phyloP scores from a whole-genome alignment of 108 stramenopile genomes.

The Parietichytrium sp. region DNA sequence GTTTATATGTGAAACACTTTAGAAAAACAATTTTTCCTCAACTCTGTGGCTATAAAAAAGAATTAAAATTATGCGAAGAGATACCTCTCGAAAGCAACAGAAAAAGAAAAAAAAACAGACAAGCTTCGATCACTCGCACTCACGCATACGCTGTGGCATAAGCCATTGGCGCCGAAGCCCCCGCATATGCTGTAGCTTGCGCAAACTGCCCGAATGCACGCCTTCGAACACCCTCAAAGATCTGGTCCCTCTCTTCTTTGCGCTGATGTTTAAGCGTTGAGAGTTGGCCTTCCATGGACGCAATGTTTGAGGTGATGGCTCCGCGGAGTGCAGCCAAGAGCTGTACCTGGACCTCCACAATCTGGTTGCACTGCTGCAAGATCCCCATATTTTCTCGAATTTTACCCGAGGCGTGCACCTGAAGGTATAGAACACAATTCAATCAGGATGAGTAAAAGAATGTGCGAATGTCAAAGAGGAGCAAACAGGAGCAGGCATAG shows the following conservation, averaged over 20 bases:
- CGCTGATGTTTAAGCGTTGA: not conserved
- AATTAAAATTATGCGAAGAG: too few relatives aligned
- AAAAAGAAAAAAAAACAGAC: too few relatives aligned
- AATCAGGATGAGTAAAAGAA: too few relatives aligned
- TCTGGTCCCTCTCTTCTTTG: not conserved
- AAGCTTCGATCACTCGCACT: not conserved
- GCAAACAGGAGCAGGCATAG: too few relatives aligned
- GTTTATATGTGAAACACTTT: too few relatives aligned
- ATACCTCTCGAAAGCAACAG: too few relatives aligned
- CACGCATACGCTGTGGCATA: not conserved
- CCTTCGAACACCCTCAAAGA: not conserved
- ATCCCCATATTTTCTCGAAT: slow-evolving; percentile 3
- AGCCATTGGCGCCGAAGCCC: not conserved
- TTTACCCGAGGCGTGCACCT: slow-evolving; percentile 16
- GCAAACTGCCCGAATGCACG: not conserved
- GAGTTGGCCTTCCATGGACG: not conserved
- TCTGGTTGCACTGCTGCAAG: not conserved
- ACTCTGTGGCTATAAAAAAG: too few relatives aligned
- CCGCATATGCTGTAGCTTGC: not conserved
- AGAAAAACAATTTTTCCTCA: too few relatives aligned
- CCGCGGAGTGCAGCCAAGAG: slow-evolving; percentile 6
- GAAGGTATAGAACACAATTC: too few relatives aligned
- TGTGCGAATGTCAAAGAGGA: too few relatives aligned
- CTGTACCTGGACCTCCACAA: not conserved
- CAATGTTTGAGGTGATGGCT: not conserved